Percentiles rank a stretch among this genome's conserved stretches.
These are phyloP conservation scores for Phoenix roebelenii DNA, from an alignment of 176 grass and related monocot species.

Conservation along the genomic window DNA sequence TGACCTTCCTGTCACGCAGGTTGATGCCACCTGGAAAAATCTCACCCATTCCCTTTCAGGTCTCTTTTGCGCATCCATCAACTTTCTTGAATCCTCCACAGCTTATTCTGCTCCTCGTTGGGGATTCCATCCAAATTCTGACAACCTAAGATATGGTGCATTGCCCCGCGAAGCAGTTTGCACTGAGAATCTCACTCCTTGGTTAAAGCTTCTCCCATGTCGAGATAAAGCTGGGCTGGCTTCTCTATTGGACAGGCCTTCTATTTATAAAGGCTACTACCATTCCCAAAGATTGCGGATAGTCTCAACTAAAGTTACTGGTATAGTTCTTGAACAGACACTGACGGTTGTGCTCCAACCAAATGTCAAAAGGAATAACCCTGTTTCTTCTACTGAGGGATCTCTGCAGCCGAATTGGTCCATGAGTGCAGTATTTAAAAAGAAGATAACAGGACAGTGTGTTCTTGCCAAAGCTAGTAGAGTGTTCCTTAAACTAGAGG, in stretches of 20 bases:
- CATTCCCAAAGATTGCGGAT: slow-evolving; percentile 89
- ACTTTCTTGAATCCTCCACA: slow-evolving; percentile 84
- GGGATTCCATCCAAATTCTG: slow-evolving; percentile 60
- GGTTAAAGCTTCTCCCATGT: slow-evolving; percentile 93
- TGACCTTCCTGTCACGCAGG: slow-evolving; percentile 44
- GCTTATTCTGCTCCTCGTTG: slow-evolving; percentile 64
- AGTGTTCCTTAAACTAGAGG: slow-evolving; percentile 75
- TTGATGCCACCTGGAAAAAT: slow-evolving; percentile 88
- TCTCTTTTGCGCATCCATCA: slow-evolving; percentile 94
- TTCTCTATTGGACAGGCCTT: slow-evolving; percentile 77
- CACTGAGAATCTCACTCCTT: slow-evolving; percentile 96
- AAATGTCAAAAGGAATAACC: slow-evolving; percentile 16
- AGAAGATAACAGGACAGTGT: slow-evolving; percentile 58
- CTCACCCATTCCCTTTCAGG: slow-evolving; percentile 84
- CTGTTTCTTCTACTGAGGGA: slow-evolving; percentile 25
- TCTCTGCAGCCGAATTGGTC: slow-evolving; percentile 72
- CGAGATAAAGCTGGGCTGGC: slow-evolving; percentile 90
- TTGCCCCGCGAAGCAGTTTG: slow-evolving; percentile 90
- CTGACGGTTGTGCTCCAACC: slow-evolving; percentile 74
- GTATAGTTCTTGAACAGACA: slow-evolving; percentile 75
- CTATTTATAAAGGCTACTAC: slow-evolving; percentile 91
- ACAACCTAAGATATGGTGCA: slow-evolving; percentile 72
- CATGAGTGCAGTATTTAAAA: slow-evolving; percentile 70
- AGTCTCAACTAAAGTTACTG: slow-evolving; percentile 34
- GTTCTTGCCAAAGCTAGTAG: slow-evolving; percentile 63